Conservation (phyloP, 768 basidiomycete genomes). For the Pleurotus ostreatus region DNA sequence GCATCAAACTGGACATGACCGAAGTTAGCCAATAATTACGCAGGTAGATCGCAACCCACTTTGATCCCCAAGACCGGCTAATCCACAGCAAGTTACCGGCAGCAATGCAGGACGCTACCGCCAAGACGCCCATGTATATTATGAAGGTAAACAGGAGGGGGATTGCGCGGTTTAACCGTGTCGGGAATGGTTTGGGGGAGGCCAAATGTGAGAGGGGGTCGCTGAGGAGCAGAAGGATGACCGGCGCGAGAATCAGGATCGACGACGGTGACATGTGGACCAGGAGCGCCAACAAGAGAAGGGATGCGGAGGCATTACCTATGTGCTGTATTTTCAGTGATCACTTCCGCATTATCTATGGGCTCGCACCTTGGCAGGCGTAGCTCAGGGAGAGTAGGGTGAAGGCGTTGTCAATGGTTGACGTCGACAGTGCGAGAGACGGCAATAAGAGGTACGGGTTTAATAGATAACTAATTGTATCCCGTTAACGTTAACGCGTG, state of each 20-base stretch:
- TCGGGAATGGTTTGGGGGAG: conserved; percentile 43
- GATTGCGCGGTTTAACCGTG: conserved; percentile 22
- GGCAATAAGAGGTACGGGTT: conserved; percentile 88
- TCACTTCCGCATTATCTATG: not conserved
- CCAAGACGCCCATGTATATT: conserved; percentile 45
- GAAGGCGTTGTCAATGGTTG: conserved; percentile 76
- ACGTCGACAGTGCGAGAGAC: conserved; percentile 77
- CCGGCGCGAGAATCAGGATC: conserved; percentile 59
- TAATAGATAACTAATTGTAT: conserved; percentile 63
- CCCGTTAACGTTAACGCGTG: not conserved
- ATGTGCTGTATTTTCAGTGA: conserved; percentile 1
- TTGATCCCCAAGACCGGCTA: conserved; percentile 79
- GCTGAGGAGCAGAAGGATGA: conserved; percentile 59
- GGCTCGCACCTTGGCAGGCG: conserved; percentile 58
- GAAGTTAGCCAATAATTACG: not conserved
- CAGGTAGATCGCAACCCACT: conserved; percentile 39
- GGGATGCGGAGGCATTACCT: conserved; percentile 58
- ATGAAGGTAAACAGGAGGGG: conserved; percentile 47
- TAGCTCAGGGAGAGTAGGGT: conserved; percentile 65
- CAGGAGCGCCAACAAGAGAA: conserved; percentile 68
- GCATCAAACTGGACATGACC: conserved; percentile 50
- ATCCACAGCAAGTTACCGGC: conserved; percentile 69
- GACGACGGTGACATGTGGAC: conserved; percentile 73
- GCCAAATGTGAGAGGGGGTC: conserved; percentile 66
- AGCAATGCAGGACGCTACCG: conserved; percentile 47